Percentiles rank a stretch among this genome's conserved stretches.
Conservation (phyloP, 2,329 filamentous ascomycete species). For the Ambrosiella xylebori region DNA sequence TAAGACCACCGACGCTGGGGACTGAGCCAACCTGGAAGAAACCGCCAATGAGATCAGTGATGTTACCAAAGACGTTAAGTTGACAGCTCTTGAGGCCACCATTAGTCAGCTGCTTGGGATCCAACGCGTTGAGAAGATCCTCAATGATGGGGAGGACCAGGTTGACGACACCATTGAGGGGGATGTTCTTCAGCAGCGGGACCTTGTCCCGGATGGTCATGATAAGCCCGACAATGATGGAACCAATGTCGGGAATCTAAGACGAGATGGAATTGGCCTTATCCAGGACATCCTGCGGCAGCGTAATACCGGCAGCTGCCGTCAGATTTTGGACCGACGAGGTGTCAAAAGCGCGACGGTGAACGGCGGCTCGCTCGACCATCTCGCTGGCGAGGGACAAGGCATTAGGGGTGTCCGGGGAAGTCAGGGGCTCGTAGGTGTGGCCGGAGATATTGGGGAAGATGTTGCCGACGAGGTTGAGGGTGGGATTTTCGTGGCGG, state of each 20-base stretch:
- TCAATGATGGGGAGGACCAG: constrained; percentile 6
- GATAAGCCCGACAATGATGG: constrained; percentile 7
- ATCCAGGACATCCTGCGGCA: constrained; percentile 1
- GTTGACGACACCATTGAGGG: constrained; percentile 6
- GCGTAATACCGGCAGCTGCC: neutral
- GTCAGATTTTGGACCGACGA: neutral
- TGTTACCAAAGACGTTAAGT: neutral
- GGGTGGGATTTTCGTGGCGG: neutral
- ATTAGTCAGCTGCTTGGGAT: neutral
- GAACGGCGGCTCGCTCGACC: neutral
- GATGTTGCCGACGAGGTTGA: neutral
- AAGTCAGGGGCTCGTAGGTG: neutral
- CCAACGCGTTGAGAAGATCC: neutral
- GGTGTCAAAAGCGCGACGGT: neutral
- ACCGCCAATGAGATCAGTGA: neutral
- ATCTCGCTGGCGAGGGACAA: neutral
- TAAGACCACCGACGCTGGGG: neutral
- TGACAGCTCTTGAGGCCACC: neutral
- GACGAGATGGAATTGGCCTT: constrained; percentile 1
- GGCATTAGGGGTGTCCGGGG: neutral
- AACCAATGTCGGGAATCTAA: neutral
- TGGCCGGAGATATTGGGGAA: neutral
- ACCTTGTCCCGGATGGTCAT: neutral
- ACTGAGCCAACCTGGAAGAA: neutral
- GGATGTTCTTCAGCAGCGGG: neutral